Evolutionary conservation across 176 grass and related monocot species (phyloP), one percentile per base, ranked within the genome.

Genomic region (Aegilops sharonensis): DNA sequence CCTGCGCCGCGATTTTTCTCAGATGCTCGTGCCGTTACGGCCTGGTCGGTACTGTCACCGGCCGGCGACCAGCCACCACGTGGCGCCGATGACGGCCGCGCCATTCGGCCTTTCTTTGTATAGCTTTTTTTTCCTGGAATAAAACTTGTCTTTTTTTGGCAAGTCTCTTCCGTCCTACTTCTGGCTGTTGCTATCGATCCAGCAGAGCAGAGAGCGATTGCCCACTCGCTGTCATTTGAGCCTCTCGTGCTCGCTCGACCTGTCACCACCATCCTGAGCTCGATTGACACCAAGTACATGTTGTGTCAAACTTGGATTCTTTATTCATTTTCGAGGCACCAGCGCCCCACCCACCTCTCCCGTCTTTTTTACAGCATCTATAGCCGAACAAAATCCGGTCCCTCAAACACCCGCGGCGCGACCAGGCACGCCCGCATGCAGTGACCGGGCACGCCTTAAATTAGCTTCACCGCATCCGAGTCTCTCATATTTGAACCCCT

Each of bases 391-490:
- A 40, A 40, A 40, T 40, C 9, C 8, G 39, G 0, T 40, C 39
- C 8, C 39, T 9, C 37, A 39, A 39, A 39, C 37, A 9, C 37
- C 8, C 1, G 8, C 8, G 37, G 37, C 2, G 8, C 37, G 2
- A 39, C 37, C 1, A 1, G 7, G 7, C 8, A 0, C 8, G 37
- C 2, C 37, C 0, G 8, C 8, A 8, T 0, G 2, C 2, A 40
- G 36, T 37, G 36, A 8, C 1, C 6, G 39, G 39, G 0, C 8
- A 39, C 8, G 9, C 9, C 39, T 9, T 2, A 40, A 40, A 40
- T 10, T 40, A 40, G 39, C 39, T 40, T 40, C 39, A 40, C 39
- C 10, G 2, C 39, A 40, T 40, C 39, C 0, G 39, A 40, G 39
- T 40, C 39, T 40, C 0, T 40, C 8, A 40, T 9, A 40, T 40